Evolutionary conservation across 306 rosid species (phyloP), one percentile per base, ranked within the genome.

Genomic region (Dryas alaskensis): DNA sequence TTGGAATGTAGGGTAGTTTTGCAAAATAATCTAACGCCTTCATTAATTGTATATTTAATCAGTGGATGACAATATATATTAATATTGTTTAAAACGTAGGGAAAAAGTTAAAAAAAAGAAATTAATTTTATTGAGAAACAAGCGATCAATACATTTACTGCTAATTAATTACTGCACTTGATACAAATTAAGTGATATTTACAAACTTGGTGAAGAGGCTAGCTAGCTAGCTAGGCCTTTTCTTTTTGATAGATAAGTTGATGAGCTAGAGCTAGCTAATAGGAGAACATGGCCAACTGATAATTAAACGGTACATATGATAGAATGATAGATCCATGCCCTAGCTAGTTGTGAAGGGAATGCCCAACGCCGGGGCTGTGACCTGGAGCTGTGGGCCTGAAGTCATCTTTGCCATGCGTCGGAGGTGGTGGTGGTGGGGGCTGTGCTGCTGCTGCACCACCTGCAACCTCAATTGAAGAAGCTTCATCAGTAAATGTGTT

Each of bases 301-400:
- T 58, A 40, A 25, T 58, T 58, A 58, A 25, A 58, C 9, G 11
- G 6, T 13, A 63, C 4, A 17, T n/a, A 7, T 8, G 19, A 70
- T 70, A 44, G 42, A 40, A 31, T 19, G 11, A 42, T 59, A 19
- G 42, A 54, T 70, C 42, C 47, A 76, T 27, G 42, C 64, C 79
- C 22, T 22, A 39, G 39, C 74, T 81, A 90, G 74, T 84, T 83
- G 65, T 90, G 83, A 73, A 55, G 3, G 62, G 84, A 64, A 70
- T 88, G 92, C 45, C 97, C 94, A 16, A 78, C 86, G 8, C 94
- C 92, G 3, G 97, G 97, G 75, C 97, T 91, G 70, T 91, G 92
- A n/a, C 97, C 93, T 1, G 97, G 93, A 39, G 73, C 45, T 0
- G 97, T 91, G 57, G 97, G 94, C 48, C 97, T 70, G 75, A 87